Base-by-base conservation (phyloP, 2,329 filamentous ascomycete genomes). In the Penicillium sp. region DNA sequence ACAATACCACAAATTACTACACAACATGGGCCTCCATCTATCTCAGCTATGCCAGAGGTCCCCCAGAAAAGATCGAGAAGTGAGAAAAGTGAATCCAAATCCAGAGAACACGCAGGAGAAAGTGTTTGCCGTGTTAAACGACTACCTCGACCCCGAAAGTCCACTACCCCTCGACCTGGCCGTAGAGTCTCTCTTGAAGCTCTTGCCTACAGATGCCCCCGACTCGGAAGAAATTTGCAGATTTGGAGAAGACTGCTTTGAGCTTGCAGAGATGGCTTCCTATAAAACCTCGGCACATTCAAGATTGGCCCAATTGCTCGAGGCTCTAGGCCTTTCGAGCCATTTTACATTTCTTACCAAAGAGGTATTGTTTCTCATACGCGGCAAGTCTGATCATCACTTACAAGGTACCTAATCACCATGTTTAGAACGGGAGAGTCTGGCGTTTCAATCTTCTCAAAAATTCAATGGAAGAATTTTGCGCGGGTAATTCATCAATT, bases 231-330 rank as follows among this genome's bases (percentile, higher is more conserved):
- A 55, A 19, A 49, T 55, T 5, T 49, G 27, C 4, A 14, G 41
- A 31, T 55, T 55, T 18, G 53, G 41, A 40, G 41, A 55, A 40
- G 53, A 55, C 36, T 55, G 53, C 43, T 55, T 55, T 33, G 43
- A 55, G 27, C 22, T 55, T 7, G 53, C 53, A 4, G 53, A 55
- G 7, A 55, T 49, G 33, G 16, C 16, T 18, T 47, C 41, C 3
- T 55, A 33, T 18, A 47, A 49, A 16, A 31, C 16, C 19, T 47
- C 18, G 14, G 10, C 43, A 19, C 53, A 55, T 31, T 49, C 43
- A 9, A 49, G 43, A 35, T 22, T 55, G 43, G 53, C 53, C 13
- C 53, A 55, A 22, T 40, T 55, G 35, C 41, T 55, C 4, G 53
- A 55, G 41, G 40, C 41, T 33, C 36, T 55, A 7, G 53, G 53